Evolutionary conservation across 2,329 filamentous ascomycete species (phyloP).

Genomic region (Fusarium humuli): DNA sequence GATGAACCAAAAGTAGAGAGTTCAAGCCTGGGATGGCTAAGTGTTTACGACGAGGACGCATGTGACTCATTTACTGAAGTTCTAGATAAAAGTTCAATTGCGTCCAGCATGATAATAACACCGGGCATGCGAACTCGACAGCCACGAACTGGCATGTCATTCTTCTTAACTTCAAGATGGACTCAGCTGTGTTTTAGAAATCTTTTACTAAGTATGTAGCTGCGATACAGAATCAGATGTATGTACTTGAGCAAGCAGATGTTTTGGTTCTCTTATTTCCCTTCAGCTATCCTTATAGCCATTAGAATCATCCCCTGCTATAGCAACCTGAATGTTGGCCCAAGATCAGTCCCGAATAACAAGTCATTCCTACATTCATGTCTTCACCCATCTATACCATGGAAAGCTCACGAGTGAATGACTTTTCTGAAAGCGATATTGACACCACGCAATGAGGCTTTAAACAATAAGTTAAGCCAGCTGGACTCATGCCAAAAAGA

Average conservation of each 20-base stretch:
- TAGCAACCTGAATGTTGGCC: rapidly evolving
- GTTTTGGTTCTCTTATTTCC: not conserved
- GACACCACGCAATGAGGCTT: rapidly evolving
- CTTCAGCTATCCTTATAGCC: too few relatives aligned
- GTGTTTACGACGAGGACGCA: not conserved
- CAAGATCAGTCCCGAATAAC: not conserved
- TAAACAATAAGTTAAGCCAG: rapidly evolving
- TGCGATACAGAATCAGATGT: too few relatives aligned
- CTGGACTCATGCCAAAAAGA: not conserved
- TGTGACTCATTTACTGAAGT: not conserved
- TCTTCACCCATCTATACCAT: not conserved
- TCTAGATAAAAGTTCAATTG: not conserved
- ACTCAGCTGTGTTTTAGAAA: not conserved
- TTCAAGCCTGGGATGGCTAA: not conserved
- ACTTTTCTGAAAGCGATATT: rapidly evolving
- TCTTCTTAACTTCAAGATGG: not conserved
- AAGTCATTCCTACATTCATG: not conserved
- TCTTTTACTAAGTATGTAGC: not conserved
- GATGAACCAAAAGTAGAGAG: not conserved
- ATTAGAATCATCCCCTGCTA: too few relatives aligned
- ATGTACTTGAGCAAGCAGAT: not conserved
- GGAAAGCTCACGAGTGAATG: rapidly evolving
- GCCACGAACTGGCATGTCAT: not conserved
- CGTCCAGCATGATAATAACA: not conserved
- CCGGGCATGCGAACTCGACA: too few relatives aligned